Evolutionary conservation across 352 stramenopile species (phyloP).

Genomic region (Phytopythium chamaehyphon): DNA sequence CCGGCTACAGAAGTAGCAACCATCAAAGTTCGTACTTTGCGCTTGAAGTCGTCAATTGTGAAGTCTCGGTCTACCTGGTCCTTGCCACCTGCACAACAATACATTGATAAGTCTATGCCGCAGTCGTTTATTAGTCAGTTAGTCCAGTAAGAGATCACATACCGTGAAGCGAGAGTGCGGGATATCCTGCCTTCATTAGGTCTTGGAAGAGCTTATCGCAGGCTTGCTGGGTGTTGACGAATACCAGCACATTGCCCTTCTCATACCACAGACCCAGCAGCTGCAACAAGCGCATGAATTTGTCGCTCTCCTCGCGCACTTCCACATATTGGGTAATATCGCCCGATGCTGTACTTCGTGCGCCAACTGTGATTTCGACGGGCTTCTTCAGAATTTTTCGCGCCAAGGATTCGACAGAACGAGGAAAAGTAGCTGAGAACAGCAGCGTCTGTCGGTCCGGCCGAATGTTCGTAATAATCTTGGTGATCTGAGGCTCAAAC

Average conservation of each 20-base stretch:
- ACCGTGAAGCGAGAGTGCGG: slow-evolving; percentile 95
- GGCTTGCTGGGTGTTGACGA: slow-evolving; percentile 98
- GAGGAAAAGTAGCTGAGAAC: slow-evolving; percentile 98
- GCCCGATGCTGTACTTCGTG: slow-evolving; percentile 93
- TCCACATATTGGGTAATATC: slow-evolving; percentile 98
- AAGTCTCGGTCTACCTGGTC: slow-evolving; percentile 99
- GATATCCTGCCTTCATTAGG: slow-evolving; percentile 95
- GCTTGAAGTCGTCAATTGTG: slow-evolving; percentile 99
- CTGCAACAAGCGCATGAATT: slow-evolving; percentile 98
- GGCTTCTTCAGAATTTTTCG: slow-evolving; percentile 91
- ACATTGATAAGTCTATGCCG: slow-evolving; percentile 7
- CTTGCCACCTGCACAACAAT: slow-evolving; percentile 86
- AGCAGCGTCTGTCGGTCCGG: slow-evolving; percentile 92
- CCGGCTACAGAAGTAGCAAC: slow-evolving; percentile 96
- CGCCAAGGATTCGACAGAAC: slow-evolving; percentile 87
- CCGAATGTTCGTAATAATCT: slow-evolving; percentile 93
- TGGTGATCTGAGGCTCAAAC: slow-evolving; percentile 99
- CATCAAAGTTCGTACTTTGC: slow-evolving; percentile 90
- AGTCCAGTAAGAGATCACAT: slow-evolving; percentile 4
- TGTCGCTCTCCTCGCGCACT: slow-evolving; percentile 97
- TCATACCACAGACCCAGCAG: slow-evolving; percentile 96
- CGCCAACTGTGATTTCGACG: slow-evolving; percentile 96
- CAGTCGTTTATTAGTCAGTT: background rate
- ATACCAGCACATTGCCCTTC: slow-evolving; percentile 97
- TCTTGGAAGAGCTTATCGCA: slow-evolving; percentile 97